These are phyloP conservation scores for Tricholoma saponaceum DNA, from an alignment of 768 basidiomycete species.

Conservation along the genomic window DNA sequence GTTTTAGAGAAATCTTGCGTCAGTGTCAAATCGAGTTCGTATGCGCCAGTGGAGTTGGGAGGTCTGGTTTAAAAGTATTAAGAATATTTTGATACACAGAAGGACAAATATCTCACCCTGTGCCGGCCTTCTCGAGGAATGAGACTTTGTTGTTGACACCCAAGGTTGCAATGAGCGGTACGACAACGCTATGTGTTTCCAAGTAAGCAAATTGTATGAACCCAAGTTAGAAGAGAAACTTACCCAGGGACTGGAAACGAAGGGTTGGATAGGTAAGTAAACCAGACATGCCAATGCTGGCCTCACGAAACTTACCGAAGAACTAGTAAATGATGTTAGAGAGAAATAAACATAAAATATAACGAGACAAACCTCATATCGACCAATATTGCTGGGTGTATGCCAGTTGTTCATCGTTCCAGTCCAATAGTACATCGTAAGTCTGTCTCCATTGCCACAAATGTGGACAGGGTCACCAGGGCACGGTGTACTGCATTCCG, in stretches of 20 bases:
- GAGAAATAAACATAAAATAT: background rate
- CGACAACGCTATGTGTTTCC: slow-evolving; percentile 45
- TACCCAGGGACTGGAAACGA: slow-evolving; percentile 41
- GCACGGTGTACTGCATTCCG: slow-evolving; percentile 51
- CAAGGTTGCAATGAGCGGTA: slow-evolving; percentile 71
- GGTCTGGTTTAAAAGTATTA: slow-evolving; percentile 28
- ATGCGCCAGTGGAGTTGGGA: slow-evolving; percentile 69
- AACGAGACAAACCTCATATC: slow-evolving; percentile 56
- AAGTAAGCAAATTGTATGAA: slow-evolving; percentile 4
- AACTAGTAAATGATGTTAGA: slow-evolving; percentile 28
- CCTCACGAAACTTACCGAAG: slow-evolving; percentile 34
- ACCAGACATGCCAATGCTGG: background rate
- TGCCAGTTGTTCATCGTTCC: slow-evolving; percentile 57
- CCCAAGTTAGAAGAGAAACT: slow-evolving; percentile 11
- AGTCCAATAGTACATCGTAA: slow-evolving; percentile 54
- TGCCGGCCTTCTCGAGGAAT: slow-evolving; percentile 74
- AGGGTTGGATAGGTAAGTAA: background rate
- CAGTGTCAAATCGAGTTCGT: slow-evolving; percentile 68
- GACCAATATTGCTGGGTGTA: slow-evolving; percentile 58
- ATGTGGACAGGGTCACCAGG: slow-evolving; percentile 67
- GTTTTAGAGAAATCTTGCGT: slow-evolving; percentile 43
- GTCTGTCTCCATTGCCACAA: slow-evolving; percentile 55
- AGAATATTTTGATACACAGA: slow-evolving; percentile 1
- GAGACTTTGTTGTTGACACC: slow-evolving; percentile 81
- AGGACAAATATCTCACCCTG: slow-evolving; percentile 34